These are phyloP conservation scores for Vicia faba DNA, from an alignment of 306 rosid species.

Conservation along the genomic window DNA sequence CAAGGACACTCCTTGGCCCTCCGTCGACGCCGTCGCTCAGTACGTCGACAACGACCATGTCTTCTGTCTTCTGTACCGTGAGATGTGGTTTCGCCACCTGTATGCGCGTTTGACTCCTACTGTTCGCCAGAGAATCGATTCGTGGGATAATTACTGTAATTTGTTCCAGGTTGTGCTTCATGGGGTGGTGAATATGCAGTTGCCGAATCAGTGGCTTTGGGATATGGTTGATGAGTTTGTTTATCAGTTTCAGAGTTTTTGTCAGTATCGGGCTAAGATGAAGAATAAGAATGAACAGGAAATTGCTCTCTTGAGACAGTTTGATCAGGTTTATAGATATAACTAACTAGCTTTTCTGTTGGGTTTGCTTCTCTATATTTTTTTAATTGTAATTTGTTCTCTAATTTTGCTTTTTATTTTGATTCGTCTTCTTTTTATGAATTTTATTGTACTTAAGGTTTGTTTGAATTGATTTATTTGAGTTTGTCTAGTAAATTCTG, in stretches of 20 bases:
- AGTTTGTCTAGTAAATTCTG: background rate
- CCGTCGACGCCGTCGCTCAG: constrained; percentile 85
- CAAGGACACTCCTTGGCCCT: constrained; percentile 97
- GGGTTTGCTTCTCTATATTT: background rate
- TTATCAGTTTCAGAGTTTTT: constrained; percentile 96
- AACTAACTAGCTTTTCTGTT: background rate
- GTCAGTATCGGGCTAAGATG: constrained; percentile 93
- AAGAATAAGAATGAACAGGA: constrained; percentile 87
- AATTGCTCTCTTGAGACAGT: constrained; percentile 72
- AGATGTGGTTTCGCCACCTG: constrained; percentile 99
- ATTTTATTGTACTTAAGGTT: background rate
- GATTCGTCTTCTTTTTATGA: background rate
- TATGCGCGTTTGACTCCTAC: constrained; percentile 88
- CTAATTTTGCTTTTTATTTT: background rate
- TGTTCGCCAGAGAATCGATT: constrained; percentile 86
- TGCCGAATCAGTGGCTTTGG: constrained; percentile 98
- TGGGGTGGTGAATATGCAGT: constrained; percentile 94
- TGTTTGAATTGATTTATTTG: background rate
- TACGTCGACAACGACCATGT: constrained; percentile 93
- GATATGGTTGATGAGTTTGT: constrained; percentile 99
- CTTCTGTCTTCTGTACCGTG: constrained; percentile 89
- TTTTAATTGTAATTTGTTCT: background rate
- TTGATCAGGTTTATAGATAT: constrained; percentile 60
- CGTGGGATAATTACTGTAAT: constrained; percentile 95
- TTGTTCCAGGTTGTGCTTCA: constrained; percentile 91